These are phyloP conservation scores for Exserohilum turcica DNA, from an alignment of 2,329 filamentous ascomycete species.

Conservation along the genomic window DNA sequence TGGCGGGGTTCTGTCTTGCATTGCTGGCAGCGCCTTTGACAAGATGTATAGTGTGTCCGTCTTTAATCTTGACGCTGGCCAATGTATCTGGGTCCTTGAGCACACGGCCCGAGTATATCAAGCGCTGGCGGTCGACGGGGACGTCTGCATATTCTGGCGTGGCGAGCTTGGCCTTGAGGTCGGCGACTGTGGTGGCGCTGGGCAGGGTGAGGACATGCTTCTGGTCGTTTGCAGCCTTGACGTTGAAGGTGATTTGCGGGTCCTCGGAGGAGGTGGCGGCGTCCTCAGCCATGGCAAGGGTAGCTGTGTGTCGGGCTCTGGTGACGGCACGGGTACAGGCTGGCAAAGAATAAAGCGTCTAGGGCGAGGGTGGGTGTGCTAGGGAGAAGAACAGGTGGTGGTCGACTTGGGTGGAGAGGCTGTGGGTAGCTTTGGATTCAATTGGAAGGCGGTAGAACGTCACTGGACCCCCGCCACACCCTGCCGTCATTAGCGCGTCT, in stretches of 20 bases:
- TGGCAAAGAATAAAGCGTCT: constrained; percentile 8
- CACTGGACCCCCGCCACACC: constrained; percentile 15
- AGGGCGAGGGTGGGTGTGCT: background rate
- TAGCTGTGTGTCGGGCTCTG: constrained; percentile 7
- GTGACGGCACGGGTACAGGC: background rate
- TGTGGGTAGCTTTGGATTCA: constrained; percentile 20
- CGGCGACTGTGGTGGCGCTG: constrained; percentile 74
- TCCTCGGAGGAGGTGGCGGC: constrained; percentile 62
- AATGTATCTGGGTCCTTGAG: constrained; percentile 93
- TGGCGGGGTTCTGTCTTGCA: constrained; percentile 62
- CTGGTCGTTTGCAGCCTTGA: constrained; percentile 93
- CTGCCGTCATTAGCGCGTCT: constrained; percentile 22
- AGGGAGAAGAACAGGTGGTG: constrained; percentile 14
- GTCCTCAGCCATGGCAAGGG: constrained; percentile 66
- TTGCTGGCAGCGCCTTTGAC: constrained; percentile 97
- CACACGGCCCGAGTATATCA: constrained; percentile 97
- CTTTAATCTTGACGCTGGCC: constrained; percentile 89
- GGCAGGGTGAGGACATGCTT: constrained; percentile 83
- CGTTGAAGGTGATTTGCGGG: constrained; percentile 87
- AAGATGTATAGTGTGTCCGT: constrained; percentile 92
- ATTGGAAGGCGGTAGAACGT: constrained; percentile 41
- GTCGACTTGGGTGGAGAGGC: constrained; percentile 5
- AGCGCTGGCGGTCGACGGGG: constrained; percentile 82
- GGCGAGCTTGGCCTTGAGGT: constrained; percentile 89
- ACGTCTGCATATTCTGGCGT: constrained; percentile 82